Evolutionary conservation across 1,139 yeast genomes (phyloP).

Genomic region (Torulaspora globosa): DNA sequence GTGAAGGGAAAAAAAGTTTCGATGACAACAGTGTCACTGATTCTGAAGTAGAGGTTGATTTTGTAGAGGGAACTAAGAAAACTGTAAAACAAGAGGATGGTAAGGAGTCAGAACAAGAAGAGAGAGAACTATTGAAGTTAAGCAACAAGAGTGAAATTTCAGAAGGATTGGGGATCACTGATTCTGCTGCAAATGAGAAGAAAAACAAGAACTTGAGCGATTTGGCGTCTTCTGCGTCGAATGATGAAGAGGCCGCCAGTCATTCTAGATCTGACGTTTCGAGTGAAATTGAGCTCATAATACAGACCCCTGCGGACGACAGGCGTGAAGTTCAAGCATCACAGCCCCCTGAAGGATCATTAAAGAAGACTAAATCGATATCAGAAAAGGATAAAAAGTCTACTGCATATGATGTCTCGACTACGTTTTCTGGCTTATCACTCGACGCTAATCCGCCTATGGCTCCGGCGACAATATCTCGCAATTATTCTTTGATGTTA

Average conservation of each 20-base stretch:
- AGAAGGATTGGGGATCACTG: conserved; percentile 12
- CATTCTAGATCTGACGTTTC: conserved; percentile 17
- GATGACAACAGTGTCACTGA: conserved; percentile 7
- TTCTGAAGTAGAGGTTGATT: neutral
- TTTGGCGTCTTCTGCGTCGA: neutral
- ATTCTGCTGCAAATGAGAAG: conserved; percentile 2
- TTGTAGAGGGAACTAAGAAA: neutral
- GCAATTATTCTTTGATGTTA: conserved; percentile 13
- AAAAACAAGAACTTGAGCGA: neutral
- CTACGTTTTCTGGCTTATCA: conserved; percentile 15
- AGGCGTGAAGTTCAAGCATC: neutral
- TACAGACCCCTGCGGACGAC: conserved; percentile 16
- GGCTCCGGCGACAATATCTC: conserved; percentile 21
- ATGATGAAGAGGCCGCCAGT: conserved; percentile 10
- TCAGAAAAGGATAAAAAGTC: neutral
- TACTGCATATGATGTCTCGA: conserved; percentile 1
- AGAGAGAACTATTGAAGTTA: conserved; percentile 11
- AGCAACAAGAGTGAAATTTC: conserved; percentile 12
- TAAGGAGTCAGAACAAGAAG: conserved; percentile 14
- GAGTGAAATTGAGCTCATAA: conserved; percentile 28
- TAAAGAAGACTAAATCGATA: neutral
- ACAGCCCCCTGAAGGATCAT: neutral
- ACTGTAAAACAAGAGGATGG: conserved; percentile 7
- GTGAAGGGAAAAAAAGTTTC: conserved; percentile 9
- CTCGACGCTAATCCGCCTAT: conserved; percentile 21